Base-by-base conservation (phyloP, 306 rosid genomes). In the Casuarina equisetifolia region DNA sequence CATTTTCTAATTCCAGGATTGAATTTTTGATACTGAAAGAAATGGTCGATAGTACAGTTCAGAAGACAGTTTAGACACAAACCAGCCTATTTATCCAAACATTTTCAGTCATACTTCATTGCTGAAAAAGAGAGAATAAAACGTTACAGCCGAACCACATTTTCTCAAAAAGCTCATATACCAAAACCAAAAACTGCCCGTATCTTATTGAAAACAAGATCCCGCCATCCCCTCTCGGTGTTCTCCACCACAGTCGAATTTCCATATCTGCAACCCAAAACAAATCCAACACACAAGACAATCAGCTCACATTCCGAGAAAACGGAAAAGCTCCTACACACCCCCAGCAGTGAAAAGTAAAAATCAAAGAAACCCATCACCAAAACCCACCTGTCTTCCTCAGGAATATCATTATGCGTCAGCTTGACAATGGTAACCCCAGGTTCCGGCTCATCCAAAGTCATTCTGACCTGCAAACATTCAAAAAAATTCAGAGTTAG, bases 181-280 rank as follows among this genome's bases (percentile, higher is more conserved):
- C 99, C 97, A 74, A 95, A 95, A 61, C 99, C 94, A 82, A 95
- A 95, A 57, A 90, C 99, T 2, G 97, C 99, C 52, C 97, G 87
- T 59, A 95, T 92, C 93, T 90, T 92, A 75, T 92, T 95, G 89
- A 95, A 95, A 8, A 95, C 92, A 36, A 87, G 97, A 81, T 95
- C 99, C 87, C 97, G 84, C 98, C 98, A 95, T 55, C 98, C 98
- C 75, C 97, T 89, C 79, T 95, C 98, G 0, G 98, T 95, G 80
- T 95, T 95, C 93, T 95, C 98, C 83, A 86, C 96, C 82, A 95
- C 98, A 44, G 97, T 95, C 5, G 97, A 87, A 79, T 95, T 95
- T 54, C 98, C 99, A 77, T 92, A 95, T 80, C 99, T 95, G 89
- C 82, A 62, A 62, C 52, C 12, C 16, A 38, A 74, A 35, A n/a